phyloP scores from a whole-genome alignment of 1,284 basidiomycete genomes.

The Binderoboletus segoi region DNA sequence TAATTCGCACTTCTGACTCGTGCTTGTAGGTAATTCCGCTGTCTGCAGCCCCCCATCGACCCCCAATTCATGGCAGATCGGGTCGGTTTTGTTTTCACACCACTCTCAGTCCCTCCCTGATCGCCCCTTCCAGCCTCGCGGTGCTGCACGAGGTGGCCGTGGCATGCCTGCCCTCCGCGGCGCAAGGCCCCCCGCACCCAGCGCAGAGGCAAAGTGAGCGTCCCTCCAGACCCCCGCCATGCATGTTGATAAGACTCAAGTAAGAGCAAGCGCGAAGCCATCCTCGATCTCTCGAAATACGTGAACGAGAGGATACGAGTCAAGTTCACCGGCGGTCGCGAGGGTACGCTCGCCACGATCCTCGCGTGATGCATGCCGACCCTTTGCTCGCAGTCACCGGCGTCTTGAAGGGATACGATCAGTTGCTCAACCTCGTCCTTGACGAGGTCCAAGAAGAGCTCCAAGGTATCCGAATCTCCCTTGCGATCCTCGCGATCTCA shows the following conservation, averaged over 20 bases:
- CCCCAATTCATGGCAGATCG: constrained; percentile 59
- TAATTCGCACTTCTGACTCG: too few relatives aligned
- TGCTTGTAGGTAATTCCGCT: constrained; percentile 28
- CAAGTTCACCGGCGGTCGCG: constrained; percentile 95
- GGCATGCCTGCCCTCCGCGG: constrained; percentile 44
- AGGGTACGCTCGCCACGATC: constrained; percentile 61
- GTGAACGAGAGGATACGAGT: constrained; percentile 91
- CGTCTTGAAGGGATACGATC: constrained; percentile 93
- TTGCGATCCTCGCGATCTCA: constrained; percentile 19
- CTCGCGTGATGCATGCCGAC: not conserved
- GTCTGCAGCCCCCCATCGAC: too few relatives aligned
- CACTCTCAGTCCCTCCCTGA: constrained; percentile 16
- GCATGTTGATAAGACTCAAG: constrained; percentile 35
- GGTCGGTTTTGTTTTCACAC: constrained; percentile 44
- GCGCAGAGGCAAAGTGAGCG: constrained; percentile 30
- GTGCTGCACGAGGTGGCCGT: constrained; percentile 47
- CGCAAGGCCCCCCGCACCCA: constrained; percentile 38
- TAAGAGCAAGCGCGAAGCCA: constrained; percentile 92
- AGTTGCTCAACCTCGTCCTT: constrained; percentile 93
- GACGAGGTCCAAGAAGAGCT: constrained; percentile 85
- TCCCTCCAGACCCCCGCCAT: constrained; percentile 5
- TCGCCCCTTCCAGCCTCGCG: constrained; percentile 51
- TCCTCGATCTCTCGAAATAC: constrained; percentile 94
- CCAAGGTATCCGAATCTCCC: constrained; percentile 50
- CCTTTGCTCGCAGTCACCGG: constrained; percentile 73